phyloP scores from a whole-genome alignment of 192 early-diverging fungal species.

The Chytriomyces confervae region DNA sequence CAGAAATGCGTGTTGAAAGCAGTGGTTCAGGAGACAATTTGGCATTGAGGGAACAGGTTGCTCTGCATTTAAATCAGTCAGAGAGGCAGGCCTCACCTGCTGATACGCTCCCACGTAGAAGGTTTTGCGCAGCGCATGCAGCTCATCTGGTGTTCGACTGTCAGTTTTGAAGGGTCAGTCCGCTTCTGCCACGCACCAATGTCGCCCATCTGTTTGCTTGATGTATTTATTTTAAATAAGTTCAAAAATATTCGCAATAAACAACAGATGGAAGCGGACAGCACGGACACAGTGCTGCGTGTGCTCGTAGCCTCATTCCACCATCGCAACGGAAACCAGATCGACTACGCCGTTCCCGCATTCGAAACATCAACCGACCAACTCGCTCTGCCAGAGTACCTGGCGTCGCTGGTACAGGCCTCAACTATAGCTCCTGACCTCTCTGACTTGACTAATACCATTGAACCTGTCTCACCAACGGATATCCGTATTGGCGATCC shows the following conservation, averaged over 20 bases:
- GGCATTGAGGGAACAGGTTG: no score
- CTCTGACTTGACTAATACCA: no score
- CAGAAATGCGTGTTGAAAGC: background rate
- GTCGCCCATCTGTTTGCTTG: constrained; percentile 3
- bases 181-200: background rate
- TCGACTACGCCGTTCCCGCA: constrained; percentile 29
- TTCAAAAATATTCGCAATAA: background rate
- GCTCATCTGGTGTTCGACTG: constrained; percentile 40
- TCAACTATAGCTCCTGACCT: background rate
- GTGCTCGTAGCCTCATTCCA: constrained; percentile 32
- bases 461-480: no score
- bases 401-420: constrained; percentile 6
- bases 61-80: no score
- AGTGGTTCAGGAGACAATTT: no score
- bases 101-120: constrained; percentile 74
- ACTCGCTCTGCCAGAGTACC: constrained; percentile 12
- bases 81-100: constrained; percentile 41
- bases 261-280: background rate
- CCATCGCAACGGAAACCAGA: constrained; percentile 33
- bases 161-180: background rate
- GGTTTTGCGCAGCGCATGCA: constrained; percentile 44
- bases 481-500: no score
- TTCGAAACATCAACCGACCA: constrained; percentile 4
- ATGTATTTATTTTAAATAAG: background rate
- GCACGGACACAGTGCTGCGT: constrained; percentile 2